Evolutionary conservation across 1,139 yeast genomes (phyloP).

Genomic region (Protomyces macrosporus): DNA sequence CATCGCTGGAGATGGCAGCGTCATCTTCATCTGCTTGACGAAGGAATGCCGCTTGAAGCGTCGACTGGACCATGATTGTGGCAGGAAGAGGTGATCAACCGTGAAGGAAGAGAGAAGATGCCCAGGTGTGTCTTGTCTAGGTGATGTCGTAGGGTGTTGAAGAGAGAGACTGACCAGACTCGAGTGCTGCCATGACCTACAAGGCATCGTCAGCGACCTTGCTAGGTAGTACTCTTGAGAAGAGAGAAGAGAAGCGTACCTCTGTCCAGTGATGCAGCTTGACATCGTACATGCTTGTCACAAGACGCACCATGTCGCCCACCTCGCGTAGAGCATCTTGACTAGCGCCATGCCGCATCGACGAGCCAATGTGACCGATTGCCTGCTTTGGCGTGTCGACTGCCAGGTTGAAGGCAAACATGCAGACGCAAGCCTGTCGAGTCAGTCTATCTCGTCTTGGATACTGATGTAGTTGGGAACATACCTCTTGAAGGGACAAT

Average conservation of each 20-base stretch:
- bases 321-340: constrained; percentile 5
- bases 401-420: constrained; percentile 17
- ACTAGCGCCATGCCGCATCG: constrained; percentile 9
- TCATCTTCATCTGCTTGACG: neutral
- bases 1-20: neutral
- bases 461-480: neutral
- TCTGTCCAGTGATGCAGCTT: constrained; percentile 14
- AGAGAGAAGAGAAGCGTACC: neutral
- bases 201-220: too few species aligned
- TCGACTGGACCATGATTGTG: neutral
- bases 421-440: constrained; percentile 14
- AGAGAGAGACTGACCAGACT: neutral
- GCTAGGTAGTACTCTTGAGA: too few species aligned
- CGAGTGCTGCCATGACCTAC: constrained; percentile 8
- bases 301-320: constrained; percentile 16
- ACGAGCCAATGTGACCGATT: constrained; percentile 18
- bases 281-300: constrained; percentile 11
- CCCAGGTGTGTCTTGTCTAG: neutral
- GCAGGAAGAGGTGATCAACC: too few species aligned
- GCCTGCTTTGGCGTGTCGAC: constrained; percentile 24
- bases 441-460: neutral
- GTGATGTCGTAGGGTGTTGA: neutral
- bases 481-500: constrained; percentile 6
- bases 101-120: too few species aligned
- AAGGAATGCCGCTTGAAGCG: neutral